Evolutionary conservation across 106 monocot genomes (phyloP).

Genomic region (Agapanthus africanus): DNA sequence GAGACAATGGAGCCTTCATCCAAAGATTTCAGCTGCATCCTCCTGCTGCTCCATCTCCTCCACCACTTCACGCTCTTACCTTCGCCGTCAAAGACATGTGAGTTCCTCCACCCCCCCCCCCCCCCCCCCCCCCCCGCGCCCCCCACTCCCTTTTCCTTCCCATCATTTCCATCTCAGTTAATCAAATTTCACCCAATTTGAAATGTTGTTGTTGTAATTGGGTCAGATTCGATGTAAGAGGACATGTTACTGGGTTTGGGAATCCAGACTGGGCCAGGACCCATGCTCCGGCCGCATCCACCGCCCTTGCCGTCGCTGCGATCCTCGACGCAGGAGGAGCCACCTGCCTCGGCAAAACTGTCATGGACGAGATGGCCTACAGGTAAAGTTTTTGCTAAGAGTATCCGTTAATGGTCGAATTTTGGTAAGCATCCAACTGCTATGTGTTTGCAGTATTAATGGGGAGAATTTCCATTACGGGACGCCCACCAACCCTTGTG

Average conservation of each 20-base stretch:
- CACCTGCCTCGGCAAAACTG: slow-evolving; percentile 75
- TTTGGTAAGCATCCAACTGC: slow-evolving; percentile 19
- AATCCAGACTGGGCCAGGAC: slow-evolving; percentile 89
- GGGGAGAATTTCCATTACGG: slow-evolving; percentile 89
- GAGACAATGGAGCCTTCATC: slow-evolving; percentile 64
- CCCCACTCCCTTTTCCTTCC: neutral
- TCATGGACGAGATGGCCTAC: slow-evolving; percentile 99
- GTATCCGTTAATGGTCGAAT: no score
- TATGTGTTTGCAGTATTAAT: slow-evolving; percentile 49
- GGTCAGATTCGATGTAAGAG: slow-evolving; percentile 68
- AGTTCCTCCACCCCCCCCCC: no score
- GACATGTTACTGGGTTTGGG: slow-evolving; percentile 75
- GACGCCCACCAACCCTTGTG: slow-evolving; percentile 71
- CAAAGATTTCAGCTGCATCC: slow-evolving; percentile 43
- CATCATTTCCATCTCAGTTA: neutral
- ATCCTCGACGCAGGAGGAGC: slow-evolving; percentile 59
- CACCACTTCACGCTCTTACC: slow-evolving; percentile 69
- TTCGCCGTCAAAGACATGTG: slow-evolving; percentile 96
- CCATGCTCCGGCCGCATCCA: slow-evolving; percentile 55
- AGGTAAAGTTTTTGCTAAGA: no score
- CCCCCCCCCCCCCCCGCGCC: no score
- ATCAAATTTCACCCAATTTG: neutral
- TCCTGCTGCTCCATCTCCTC: slow-evolving; percentile 16
- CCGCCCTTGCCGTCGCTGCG: slow-evolving; percentile 60
- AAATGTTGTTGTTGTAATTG: neutral